Evolutionary conservation across 306 rosid species (phyloP), one percentile per base, ranked within the genome.

Genomic region (Pyrus communis): DNA sequence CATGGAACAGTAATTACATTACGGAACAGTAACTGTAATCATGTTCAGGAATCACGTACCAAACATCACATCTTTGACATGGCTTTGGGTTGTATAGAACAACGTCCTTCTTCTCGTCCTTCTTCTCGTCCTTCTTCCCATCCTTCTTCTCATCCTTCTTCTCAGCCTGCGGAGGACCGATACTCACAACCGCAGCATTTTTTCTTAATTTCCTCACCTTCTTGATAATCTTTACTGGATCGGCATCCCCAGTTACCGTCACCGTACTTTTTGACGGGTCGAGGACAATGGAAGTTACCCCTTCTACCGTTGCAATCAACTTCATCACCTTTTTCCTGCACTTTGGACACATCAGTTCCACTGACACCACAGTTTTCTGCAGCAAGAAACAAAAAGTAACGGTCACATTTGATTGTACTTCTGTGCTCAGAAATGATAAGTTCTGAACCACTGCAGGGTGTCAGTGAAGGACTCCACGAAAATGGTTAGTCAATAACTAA

Each of bases 341-440:
- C 79, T 85, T 85, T 42, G 86, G 84, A 80, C 89, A 82, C 27
- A 79, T 76, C 64, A 90, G 86, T 52, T 86, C 86, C 68, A 82
- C 86, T 81, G 84, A 81, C 70, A 83, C 86, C 43, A 85, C 84
- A 70, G 90, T 84, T 74, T 81, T 88, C 96, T 89, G 93, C 89
- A 80, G 60, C 75, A 83, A 68, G 40, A 79, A n/a, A 28, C 17
- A 61, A 70, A 28, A 63, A 52, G 58, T 21, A 25, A 28, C 4
- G 21, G 62, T 81, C 82, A 77, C 83, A 79, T 61, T 67, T 73
- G 28, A 35, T 30, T 4, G 31, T 59, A 80, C 75, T 35, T 14
- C n/a, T 23, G 63, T 45, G 64, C 64, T n/a, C 62, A 33, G 46
- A 30, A 42, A 66, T 38, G 42, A 75, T 68, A 62, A 74, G 75